Evolutionary conservation across 805 yeast species (phyloP).

Genomic region (Myxozyma geophila): DNA sequence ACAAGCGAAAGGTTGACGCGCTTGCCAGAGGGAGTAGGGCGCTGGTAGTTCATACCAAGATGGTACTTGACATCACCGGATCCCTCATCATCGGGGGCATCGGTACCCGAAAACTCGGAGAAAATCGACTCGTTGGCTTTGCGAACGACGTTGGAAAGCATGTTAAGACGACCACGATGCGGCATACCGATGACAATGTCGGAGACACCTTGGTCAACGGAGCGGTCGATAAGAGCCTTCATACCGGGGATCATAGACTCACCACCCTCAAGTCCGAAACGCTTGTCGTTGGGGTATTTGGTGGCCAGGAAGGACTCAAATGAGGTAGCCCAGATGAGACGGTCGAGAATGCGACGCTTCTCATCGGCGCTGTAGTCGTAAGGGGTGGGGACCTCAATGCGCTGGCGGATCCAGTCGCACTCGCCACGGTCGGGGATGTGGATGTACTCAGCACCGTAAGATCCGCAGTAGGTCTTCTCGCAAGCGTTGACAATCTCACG

Average conservation of each 20-base stretch:
- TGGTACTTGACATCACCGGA: slow-evolving; percentile 99
- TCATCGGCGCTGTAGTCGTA: slow-evolving; percentile 82
- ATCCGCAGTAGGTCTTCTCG: slow-evolving; percentile 82
- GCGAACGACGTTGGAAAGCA: slow-evolving; percentile 96
- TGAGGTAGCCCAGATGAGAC: slow-evolving; percentile 94
- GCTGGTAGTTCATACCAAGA: slow-evolving; percentile 97
- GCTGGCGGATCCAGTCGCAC: slow-evolving; percentile 98
- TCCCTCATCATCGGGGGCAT: slow-evolving; percentile 83
- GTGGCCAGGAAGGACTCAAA: slow-evolving; percentile 92
- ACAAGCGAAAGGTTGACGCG: slow-evolving; percentile 93
- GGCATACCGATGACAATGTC: slow-evolving; percentile 99
- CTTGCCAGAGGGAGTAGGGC: slow-evolving; percentile 99
- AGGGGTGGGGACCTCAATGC: slow-evolving; percentile 90
- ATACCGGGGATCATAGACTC: slow-evolving; percentile 96
- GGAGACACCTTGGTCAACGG: slow-evolving; percentile 85
- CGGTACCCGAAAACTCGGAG: slow-evolving; percentile 92
- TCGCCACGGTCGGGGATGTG: slow-evolving; percentile 94
- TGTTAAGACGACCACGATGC: slow-evolving; percentile 98
- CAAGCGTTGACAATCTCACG: slow-evolving; percentile 77
- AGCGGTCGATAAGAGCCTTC: slow-evolving; percentile 90
- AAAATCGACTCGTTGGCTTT: slow-evolving; percentile 98
- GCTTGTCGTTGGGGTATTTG: slow-evolving; percentile 90
- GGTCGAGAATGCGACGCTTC: slow-evolving; percentile 94
- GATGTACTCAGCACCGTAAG: slow-evolving; percentile 92
- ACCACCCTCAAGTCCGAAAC: slow-evolving; percentile 99